These are phyloP conservation scores for Leccinum aurantiacum DNA, from an alignment of 768 basidiomycete genomes.

Conservation along the genomic window DNA sequence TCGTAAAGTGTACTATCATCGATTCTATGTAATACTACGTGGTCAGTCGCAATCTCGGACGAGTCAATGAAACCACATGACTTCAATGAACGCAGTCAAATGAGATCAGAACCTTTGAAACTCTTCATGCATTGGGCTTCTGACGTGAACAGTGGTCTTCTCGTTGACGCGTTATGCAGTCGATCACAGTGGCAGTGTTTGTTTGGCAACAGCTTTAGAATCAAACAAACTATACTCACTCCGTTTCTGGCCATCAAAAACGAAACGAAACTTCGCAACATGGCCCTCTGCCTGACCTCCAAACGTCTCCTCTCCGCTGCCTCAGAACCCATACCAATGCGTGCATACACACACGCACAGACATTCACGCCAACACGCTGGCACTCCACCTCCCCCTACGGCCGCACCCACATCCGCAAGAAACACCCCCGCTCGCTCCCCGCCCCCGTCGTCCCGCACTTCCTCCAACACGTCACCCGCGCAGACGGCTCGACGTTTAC, in stretches of 20 bases:
- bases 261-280: not conserved
- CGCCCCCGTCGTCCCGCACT: slow-evolving; percentile 82
- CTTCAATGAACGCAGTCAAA: too few relatives aligned
- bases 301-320: slow-evolving; percentile 12
- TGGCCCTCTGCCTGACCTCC: slow-evolving; percentile 15
- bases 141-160: too few relatives aligned
- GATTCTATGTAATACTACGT: not conserved
- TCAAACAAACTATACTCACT: slow-evolving; percentile 14
- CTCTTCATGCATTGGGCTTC: too few relatives aligned
- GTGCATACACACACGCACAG: slow-evolving; percentile 17
- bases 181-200: not conserved
- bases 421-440: slow-evolving; percentile 67
- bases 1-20: too few relatives aligned
- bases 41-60: too few relatives aligned
- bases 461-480: slow-evolving; percentile 80
- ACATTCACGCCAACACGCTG: slow-evolving; percentile 27
- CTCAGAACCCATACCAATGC: slow-evolving; percentile 1
- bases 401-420: slow-evolving; percentile 81
- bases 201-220: slow-evolving; percentile 25
- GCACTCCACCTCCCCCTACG: slow-evolving; percentile 77
- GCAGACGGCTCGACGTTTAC: slow-evolving; percentile 88
- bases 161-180: too few relatives aligned
- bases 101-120: too few relatives aligned
- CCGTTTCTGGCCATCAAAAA: not conserved
- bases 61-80: too few relatives aligned